Conservation (phyloP, 306 rosid species). For the Lupinus albus region DNA sequence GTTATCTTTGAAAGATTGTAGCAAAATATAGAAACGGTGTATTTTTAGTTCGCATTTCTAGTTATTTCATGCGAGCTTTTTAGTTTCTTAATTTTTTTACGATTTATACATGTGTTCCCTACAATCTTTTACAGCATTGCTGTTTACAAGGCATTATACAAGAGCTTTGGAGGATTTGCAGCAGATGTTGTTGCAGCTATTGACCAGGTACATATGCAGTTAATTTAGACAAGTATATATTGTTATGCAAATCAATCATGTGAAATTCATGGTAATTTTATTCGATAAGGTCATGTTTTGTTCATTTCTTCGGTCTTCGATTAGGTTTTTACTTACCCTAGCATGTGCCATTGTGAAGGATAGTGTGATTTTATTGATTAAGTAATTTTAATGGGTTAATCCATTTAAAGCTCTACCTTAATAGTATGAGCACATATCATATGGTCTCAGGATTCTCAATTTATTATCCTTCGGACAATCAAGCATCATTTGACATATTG, state of each 20-base stretch:
- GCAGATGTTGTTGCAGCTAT: slow-evolving; percentile 99
- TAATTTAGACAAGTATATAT: slow-evolving; percentile 31
- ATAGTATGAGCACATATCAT: background rate
- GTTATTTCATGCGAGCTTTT: slow-evolving; percentile 1
- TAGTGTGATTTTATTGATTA: background rate
- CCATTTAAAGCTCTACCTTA: background rate
- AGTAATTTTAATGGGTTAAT: background rate
- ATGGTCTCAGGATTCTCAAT: background rate
- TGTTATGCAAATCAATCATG: slow-evolving; percentile 18
- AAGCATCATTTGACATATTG: background rate
- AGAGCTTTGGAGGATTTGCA: slow-evolving; percentile 98
- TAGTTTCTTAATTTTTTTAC: background rate
- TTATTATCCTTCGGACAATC: background rate
- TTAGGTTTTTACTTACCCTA: background rate
- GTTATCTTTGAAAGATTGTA: slow-evolving; percentile 3
- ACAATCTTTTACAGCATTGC: slow-evolving; percentile 69
- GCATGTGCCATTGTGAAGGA: slow-evolving; percentile 13
- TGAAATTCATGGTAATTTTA: slow-evolving; percentile 7
- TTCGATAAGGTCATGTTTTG: slow-evolving; percentile 9
- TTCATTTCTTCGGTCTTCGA: background rate
- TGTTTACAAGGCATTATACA: slow-evolving; percentile 93
- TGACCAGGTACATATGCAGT: slow-evolving; percentile 69
- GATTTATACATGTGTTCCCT: slow-evolving; percentile 22
- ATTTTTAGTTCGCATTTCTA: slow-evolving; percentile 7
- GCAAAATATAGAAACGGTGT: background rate